Conservation (phyloP, 345 rosid species). For the Brassica carinata region DNA sequence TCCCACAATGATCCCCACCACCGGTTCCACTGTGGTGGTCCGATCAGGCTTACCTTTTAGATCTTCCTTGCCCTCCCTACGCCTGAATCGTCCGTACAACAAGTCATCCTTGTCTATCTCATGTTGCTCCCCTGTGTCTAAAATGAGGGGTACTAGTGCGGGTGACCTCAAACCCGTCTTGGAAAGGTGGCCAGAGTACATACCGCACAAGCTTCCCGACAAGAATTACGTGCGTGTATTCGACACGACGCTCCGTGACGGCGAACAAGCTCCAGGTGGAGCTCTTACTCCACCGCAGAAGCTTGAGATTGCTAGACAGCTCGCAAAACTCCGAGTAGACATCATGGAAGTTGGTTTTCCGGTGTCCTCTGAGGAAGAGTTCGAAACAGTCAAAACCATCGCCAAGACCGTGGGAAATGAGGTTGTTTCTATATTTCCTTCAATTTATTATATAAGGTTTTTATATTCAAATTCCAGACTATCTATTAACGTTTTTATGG, state of each 20-base stretch:
- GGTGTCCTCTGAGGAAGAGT: conserved; percentile 73
- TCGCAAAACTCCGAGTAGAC: conserved; percentile 83
- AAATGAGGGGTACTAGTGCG: conserved; percentile 8
- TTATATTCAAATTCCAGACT: neutral
- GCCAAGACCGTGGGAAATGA: conserved; percentile 77
- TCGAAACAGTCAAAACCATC: conserved; percentile 70
- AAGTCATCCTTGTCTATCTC: conserved; percentile 14
- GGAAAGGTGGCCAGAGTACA: conserved; percentile 55
- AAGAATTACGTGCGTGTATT: conserved; percentile 77
- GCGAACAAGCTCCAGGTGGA: conserved; percentile 98
- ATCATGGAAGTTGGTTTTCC: conserved; percentile 92
- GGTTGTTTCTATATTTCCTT: conserved; percentile 24
- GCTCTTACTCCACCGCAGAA: conserved; percentile 80
- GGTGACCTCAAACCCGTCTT: conserved; percentile 19
- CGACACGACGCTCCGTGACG: conserved; percentile 96
- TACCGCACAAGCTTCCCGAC: conserved; percentile 66
- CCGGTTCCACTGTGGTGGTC: neutral
- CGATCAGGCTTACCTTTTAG: conserved; percentile 6
- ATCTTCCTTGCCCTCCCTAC: conserved; percentile 9
- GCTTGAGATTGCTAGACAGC: conserved; percentile 79
- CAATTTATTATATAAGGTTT: neutral
- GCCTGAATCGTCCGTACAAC: conserved; percentile 17
- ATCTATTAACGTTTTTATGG: neutral
- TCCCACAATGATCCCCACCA: conserved; percentile 19
- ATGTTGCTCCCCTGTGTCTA: conserved; percentile 34